These are phyloP conservation scores for Erigeron canadensis DNA, from an alignment of 129 eudicot genomes.

Conservation along the genomic window DNA sequence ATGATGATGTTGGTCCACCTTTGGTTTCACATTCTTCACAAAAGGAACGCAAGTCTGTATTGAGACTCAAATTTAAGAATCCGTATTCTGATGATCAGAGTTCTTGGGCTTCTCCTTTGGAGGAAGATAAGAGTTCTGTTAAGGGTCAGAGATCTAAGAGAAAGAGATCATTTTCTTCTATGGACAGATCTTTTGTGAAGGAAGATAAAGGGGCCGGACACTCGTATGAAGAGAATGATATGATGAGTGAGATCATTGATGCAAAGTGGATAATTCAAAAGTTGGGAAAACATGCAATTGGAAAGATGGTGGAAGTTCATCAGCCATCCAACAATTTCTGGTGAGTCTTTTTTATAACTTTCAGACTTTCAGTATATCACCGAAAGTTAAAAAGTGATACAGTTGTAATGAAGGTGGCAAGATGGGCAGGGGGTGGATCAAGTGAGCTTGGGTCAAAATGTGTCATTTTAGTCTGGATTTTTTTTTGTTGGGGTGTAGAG, in stretches of 20 bases:
- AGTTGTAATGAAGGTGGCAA: neutral
- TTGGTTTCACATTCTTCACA: slow-evolving; percentile 28
- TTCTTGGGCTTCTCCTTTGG: slow-evolving; percentile 58
- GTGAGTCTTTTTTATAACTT: slow-evolving; percentile 41
- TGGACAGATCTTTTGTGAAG: slow-evolving; percentile 37
- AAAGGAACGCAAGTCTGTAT: slow-evolving; percentile 66
- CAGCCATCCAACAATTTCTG: slow-evolving; percentile 75
- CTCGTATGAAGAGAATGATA: slow-evolving; percentile 34
- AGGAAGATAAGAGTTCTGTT: slow-evolving; percentile 67
- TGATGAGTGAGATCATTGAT: slow-evolving; percentile 63
- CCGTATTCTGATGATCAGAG: slow-evolving; percentile 55
- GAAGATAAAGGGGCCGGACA: slow-evolving; percentile 39
- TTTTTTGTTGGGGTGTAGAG: too few species aligned
- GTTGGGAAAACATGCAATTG: slow-evolving; percentile 88
- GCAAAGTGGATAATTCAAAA: slow-evolving; percentile 91
- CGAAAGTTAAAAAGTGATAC: neutral
- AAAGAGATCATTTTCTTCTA: slow-evolving; percentile 55
- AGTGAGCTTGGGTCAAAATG: neutral
- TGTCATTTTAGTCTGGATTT: neutral
- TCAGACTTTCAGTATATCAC: neutral
- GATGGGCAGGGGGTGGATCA: neutral
- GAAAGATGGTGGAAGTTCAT: slow-evolving; percentile 91
- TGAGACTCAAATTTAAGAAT: slow-evolving; percentile 80
- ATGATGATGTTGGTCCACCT: slow-evolving; percentile 31
- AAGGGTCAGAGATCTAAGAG: slow-evolving; percentile 98